Base-by-base conservation (phyloP, 352 stramenopile species). In the Blastocystis hominis region DNA sequence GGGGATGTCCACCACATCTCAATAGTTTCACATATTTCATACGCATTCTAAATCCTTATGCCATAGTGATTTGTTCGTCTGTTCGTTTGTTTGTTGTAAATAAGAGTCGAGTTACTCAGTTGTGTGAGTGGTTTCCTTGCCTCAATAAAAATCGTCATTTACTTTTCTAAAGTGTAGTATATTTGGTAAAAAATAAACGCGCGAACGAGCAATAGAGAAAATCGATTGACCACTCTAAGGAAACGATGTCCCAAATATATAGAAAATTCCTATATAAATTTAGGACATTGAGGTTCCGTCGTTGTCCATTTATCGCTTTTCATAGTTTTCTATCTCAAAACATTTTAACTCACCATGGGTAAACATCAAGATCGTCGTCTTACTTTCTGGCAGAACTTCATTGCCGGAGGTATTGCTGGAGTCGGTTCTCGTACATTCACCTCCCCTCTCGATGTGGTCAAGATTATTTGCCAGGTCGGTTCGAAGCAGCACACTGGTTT, bases 311-410 rank as follows among this genome's bases (percentile, higher is more conserved):
- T n/a, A 40, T 80, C 66, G 4, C 44, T 87, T 75, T 17, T 20
- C 36, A n/a, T 47, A 46, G 36, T 55, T 47, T 77, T 87, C 36
- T n/a, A 61, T 75, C 50, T 54, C 55, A 15, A 72, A 30, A 30
- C 24, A 10, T 40, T 47, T 15, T 20, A 70, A 46, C 42, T 34
- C 56, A 86, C 75, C 62, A 86, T 86, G 75, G 75, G 75, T 86
- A 75, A 61, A 38, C 50, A 79, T 24, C 47, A 79, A 38, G 69
- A 79, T 79, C 69, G 69, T 79, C 69, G 69, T 79, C 54, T 79
- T 30, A 79, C 69, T 79, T 79, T 79, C 69, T 79, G 69, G 69
- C 69, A 79, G 54, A 61, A 79, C 47, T 79, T 79, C 69, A 79
- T 79, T 66, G 47, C 69, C 56, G 68, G 68, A 66, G 68, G 68